These are phyloP conservation scores for Delitschia confertaspora DNA, from an alignment of 495 filamentous ascomycete genomes.

Conservation along the genomic window DNA sequence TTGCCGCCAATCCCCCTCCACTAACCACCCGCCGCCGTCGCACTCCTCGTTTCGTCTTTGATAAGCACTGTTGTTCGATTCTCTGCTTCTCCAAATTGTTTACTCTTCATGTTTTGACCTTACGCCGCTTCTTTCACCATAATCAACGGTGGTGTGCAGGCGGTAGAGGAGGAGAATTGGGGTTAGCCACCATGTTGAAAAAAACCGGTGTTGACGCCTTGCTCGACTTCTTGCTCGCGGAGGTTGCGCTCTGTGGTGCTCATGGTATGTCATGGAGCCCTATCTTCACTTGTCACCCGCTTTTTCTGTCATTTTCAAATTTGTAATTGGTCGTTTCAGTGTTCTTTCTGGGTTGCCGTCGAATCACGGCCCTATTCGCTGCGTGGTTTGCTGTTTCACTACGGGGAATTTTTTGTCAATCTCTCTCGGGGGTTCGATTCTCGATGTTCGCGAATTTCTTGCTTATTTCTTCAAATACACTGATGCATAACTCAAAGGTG, in stretches of 20 bases:
- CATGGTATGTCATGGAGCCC: constrained; percentile 50
- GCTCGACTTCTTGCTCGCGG: constrained; percentile 59
- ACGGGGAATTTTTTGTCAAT: background rate
- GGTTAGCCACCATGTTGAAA: too few relatives aligned
- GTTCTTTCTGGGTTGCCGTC: background rate
- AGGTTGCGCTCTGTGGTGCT: constrained; percentile 61
- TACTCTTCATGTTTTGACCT: too few relatives aligned
- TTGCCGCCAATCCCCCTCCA: too few relatives aligned
- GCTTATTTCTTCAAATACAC: background rate
- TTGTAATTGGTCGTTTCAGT: background rate
- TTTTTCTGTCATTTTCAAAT: constrained; percentile 13
- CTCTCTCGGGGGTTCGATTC: constrained; percentile 8
- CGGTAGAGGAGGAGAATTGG: too few relatives aligned
- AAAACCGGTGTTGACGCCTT: constrained; percentile 58
- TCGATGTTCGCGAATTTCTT: constrained; percentile 3
- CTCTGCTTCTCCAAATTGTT: background rate
- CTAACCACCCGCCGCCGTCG: too few relatives aligned
- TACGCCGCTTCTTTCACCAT: too few relatives aligned
- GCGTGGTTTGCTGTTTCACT: background rate
- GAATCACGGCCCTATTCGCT: background rate
- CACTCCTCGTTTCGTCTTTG: too few relatives aligned
- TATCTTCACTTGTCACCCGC: constrained; percentile 11
- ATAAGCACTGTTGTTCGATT: too few relatives aligned
- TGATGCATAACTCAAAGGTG: constrained; percentile 20
- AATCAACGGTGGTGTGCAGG: too few relatives aligned